Evolutionary conservation across 768 basidiomycete species (phyloP).

Genomic region (Phallus indusiatus): DNA sequence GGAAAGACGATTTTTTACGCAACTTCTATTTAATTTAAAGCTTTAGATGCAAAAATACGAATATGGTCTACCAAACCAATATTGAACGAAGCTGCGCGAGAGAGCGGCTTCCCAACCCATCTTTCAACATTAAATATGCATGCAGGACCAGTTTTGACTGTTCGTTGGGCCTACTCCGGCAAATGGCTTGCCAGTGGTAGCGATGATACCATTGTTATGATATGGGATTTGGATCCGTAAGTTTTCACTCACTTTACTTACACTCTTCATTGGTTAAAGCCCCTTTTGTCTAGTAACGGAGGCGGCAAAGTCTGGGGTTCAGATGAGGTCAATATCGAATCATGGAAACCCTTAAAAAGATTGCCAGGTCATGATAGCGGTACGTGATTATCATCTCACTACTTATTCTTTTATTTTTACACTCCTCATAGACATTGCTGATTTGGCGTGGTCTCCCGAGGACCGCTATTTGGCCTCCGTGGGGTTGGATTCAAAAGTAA

Average conservation of each 20-base stretch:
- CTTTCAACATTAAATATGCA: constrained; percentile 91
- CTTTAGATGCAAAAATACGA: constrained; percentile 76
- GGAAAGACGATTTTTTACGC: neutral
- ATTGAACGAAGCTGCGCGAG: constrained; percentile 59
- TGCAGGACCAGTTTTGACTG: constrained; percentile 83
- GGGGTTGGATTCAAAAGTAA: constrained; percentile 81
- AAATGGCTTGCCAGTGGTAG: constrained; percentile 92
- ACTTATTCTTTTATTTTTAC: constrained; percentile 5
- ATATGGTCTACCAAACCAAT: constrained; percentile 98
- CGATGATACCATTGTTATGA: constrained; percentile 91
- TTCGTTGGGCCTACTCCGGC: constrained; percentile 91
- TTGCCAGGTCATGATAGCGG: constrained; percentile 93
- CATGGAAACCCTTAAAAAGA: constrained; percentile 90
- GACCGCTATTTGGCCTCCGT: constrained; percentile 91
- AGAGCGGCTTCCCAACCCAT: constrained; percentile 70
- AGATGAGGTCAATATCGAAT: constrained; percentile 92
- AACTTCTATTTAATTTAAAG: constrained; percentile 8
- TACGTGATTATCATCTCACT: constrained; percentile 26
- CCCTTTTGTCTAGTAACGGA: constrained; percentile 43
- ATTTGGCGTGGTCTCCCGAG: constrained; percentile 90
- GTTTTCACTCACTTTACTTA: constrained; percentile 24
- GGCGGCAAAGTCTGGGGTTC: constrained; percentile 89
- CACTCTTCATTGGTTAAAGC: constrained; percentile 4
- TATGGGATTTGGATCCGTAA: constrained; percentile 96
- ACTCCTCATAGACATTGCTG: constrained; percentile 67